These are phyloP conservation scores for Cryptosporidium felis DNA, from an alignment of 169 alveolate species.

Conservation along the genomic window DNA sequence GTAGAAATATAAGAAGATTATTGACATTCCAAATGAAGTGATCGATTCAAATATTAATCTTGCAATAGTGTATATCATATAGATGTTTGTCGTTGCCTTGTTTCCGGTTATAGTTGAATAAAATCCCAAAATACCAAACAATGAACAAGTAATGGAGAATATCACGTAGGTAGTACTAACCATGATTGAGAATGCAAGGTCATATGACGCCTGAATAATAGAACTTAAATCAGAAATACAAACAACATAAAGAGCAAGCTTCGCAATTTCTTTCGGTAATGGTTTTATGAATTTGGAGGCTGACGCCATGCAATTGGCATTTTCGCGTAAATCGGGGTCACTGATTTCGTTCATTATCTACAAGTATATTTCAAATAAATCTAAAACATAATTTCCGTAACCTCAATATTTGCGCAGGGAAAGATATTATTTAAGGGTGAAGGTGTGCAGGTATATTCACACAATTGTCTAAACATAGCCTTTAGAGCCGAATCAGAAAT, in stretches of 20 bases:
- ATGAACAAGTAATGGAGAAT: conserved; percentile 44
- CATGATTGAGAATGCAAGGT: conserved; percentile 19
- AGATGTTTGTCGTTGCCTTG: conserved; percentile 15
- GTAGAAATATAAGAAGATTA: background rate
- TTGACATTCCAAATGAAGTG: conserved; percentile 17
- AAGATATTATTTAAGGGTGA: background rate
- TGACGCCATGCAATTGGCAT: background rate
- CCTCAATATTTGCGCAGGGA: background rate
- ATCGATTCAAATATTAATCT: conserved; percentile 11
- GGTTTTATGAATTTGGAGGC: conserved; percentile 14
- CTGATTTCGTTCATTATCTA: too few species aligned
- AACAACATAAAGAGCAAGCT: conserved; percentile 47
- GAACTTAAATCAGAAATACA: conserved; percentile 50
- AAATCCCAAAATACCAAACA: conserved; percentile 45
- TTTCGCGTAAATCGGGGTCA: too few species aligned
- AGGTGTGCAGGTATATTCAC: conserved; percentile 24
- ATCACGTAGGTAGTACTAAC: conserved; percentile 38
- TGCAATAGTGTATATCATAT: conserved; percentile 26
- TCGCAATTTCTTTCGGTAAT: conserved; percentile 42
- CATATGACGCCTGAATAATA: conserved; percentile 36
- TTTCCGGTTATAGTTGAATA: background rate
- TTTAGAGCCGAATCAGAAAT: too few species aligned
- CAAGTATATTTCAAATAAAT: background rate
- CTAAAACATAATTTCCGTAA: background rate
- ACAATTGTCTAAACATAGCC: background rate